Conservation (phyloP, 1,284 basidiomycete genomes). For the Ustilago xerochloae region DNA sequence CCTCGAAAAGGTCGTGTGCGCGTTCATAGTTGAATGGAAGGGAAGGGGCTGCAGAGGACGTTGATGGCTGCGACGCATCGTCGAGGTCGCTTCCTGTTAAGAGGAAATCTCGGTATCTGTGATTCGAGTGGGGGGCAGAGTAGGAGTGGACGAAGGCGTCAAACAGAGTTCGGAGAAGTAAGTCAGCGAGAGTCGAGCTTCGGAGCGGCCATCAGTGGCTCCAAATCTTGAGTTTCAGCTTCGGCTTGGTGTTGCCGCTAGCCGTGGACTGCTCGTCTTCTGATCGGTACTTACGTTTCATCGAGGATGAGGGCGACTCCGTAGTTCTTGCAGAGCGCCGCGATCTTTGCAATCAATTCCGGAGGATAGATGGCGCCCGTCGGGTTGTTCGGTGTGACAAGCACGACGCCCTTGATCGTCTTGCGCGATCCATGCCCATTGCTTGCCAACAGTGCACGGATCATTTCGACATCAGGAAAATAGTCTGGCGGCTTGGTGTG, state of each 20-base stretch:
- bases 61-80: neutral
- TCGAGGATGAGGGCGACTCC: conserved; percentile 79
- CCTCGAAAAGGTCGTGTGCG: conserved; percentile 74
- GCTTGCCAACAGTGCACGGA: conserved; percentile 73
- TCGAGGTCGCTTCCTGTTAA: conserved; percentile 62
- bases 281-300: conserved; percentile 42
- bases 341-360: conserved; percentile 75
- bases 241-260: no score
- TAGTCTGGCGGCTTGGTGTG: conserved; percentile 73
- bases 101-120: conserved; percentile 81
- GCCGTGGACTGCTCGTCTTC: no score
- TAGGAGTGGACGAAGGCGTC: no score
- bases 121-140: no score
- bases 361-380: conserved; percentile 81
- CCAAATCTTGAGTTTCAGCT: no score
- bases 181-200: neutral
- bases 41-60: neutral
- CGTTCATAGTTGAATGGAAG: conserved; percentile 57
- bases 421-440: conserved; percentile 70
- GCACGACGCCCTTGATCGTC: conserved; percentile 75
- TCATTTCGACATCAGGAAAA: conserved; percentile 74
- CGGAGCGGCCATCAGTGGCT: no score
- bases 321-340: conserved; percentile 74
- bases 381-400: conserved; percentile 71
- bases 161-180: no score